A percentile compares a stretch with the other conserved stretches of the same genome.
These are phyloP conservation scores for Oryza officinalis DNA, from an alignment of 176 grass and related monocot species.

Conservation along the genomic window DNA sequence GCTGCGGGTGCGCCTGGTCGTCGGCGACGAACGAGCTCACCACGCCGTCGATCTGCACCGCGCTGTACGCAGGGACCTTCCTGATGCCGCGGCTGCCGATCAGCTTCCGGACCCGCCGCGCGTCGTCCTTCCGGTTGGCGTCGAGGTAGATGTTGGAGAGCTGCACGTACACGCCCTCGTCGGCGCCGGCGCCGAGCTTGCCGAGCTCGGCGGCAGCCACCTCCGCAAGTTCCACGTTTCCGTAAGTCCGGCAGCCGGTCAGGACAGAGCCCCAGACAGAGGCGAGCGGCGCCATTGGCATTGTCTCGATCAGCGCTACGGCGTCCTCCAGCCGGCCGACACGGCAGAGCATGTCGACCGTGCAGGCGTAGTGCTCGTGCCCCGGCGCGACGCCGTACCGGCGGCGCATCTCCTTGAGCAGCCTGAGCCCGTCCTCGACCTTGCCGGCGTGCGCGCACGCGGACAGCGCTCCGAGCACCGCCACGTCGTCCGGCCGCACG, in stretches of 20 bases:
- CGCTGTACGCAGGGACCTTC: constrained; percentile 59
- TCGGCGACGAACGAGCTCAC: constrained; percentile 74
- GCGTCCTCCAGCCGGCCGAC: constrained; percentile 65
- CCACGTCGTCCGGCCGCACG: constrained; percentile 60
- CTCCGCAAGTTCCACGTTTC: constrained; percentile 74
- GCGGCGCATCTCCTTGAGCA: constrained; percentile 55
- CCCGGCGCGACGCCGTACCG: constrained; percentile 46
- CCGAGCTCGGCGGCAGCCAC: constrained; percentile 58
- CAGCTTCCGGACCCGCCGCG: constrained; percentile 57
- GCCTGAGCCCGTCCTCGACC: constrained; percentile 56
- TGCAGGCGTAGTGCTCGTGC: constrained; percentile 86
- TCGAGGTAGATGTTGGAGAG: constrained; percentile 80
- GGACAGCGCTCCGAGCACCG: constrained; percentile 57
- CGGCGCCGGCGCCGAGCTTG: constrained; percentile 43
- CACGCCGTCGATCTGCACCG: constrained; percentile 53
- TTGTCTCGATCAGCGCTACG: constrained; percentile 48
- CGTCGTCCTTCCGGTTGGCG: constrained; percentile 68
- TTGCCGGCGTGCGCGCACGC: constrained; percentile 67
- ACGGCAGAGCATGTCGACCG: constrained; percentile 84
- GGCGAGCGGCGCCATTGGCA: constrained; percentile 66
- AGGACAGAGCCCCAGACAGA: constrained; percentile 80
- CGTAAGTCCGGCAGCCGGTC: constrained; percentile 55
- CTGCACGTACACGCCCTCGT: constrained; percentile 79
- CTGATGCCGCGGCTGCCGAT: constrained; percentile 63
- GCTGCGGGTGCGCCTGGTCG: constrained; percentile 54